Evolutionary conservation across 768 basidiomycete genomes (phyloP), one percentile per base, ranked within the genome.

Genomic region (Lactarius evosmus): DNA sequence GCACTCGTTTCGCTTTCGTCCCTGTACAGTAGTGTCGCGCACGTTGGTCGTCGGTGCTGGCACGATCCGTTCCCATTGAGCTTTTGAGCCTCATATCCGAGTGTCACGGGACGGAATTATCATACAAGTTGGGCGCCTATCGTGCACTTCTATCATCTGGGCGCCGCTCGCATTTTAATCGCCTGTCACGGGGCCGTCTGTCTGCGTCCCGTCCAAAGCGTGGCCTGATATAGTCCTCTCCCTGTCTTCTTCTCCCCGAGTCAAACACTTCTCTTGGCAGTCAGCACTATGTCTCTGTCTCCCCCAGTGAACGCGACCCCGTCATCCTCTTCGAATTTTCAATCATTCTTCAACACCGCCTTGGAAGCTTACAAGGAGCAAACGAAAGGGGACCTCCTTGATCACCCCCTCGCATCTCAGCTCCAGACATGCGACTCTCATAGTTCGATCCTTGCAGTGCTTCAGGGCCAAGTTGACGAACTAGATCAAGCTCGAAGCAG

Each of bases 331-430:
- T n/a, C 44, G 7, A 34, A 58, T n/a, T 49, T 58, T 30, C 41
- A n/a, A 27, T 5, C 4, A 4, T 14, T 58, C 16, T 46, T 58
- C 30, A 49, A 14, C 19, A 34, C 29, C 9, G 57, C 57, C 14
- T 49, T 58, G 57, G 49, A 58, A 22, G 57, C 40, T 7, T 46
- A 58, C 32, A 32, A 44, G 41, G 34, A n/a, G n/a, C 29, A 34
- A 17, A 58, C 57, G 1, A 49, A 34, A 32, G 34, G 7, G 17
- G 57, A 58, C 44, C 40, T 58, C 12, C 19, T 49, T 22, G 16
- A 30, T 8, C 57, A 58, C 33, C 57, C 57, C 3, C 57, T 58
- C 16, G 57, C 57, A 19, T 41, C 41, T n/a, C 17, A 58, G 30
- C 17, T 58, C 1, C 41, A 58, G 44, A 7, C 9, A 1, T 58